Percentiles rank a stretch among this genome's conserved stretches.
These are phyloP conservation scores for Xerocomus cyaneibrunnescens DNA, from an alignment of 1,284 basidiomycete species.

Conservation along the genomic window DNA sequence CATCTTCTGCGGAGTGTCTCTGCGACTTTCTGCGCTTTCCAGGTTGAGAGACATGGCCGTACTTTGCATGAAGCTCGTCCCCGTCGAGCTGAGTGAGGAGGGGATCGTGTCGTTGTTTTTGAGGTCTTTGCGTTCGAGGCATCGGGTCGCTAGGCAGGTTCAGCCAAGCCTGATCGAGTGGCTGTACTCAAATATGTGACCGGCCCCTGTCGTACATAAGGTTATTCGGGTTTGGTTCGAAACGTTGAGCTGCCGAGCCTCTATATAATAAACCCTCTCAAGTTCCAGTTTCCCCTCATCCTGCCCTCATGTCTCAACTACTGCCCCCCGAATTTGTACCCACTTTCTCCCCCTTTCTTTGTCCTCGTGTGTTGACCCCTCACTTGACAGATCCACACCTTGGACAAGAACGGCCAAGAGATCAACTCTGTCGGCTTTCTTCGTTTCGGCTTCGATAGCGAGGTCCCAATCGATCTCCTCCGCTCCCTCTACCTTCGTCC, in stretches of 20 bases:
- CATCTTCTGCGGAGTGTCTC: slow-evolving; percentile 48
- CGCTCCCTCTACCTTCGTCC: slow-evolving; percentile 86
- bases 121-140: slow-evolving; percentile 59
- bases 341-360: not conserved
- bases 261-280: not conserved
- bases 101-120: slow-evolving; percentile 76
- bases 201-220: not conserved
- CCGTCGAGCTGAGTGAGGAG: slow-evolving; percentile 79
- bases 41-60: slow-evolving; percentile 73
- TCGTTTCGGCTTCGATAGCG: slow-evolving; percentile 86
- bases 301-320: slow-evolving; percentile 22
- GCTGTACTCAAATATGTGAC: slow-evolving; percentile 17
- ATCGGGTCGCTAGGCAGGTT: slow-evolving; percentile 42
- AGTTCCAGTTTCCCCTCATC: not conserved
- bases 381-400: slow-evolving; percentile 49
- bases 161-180: no score
- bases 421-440: slow-evolving; percentile 78
- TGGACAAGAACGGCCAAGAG: slow-evolving; percentile 74
- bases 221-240: no score
- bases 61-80: slow-evolving; percentile 73
- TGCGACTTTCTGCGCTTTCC: slow-evolving; percentile 68
- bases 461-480: slow-evolving; percentile 74
- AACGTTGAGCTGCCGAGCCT: not conserved
- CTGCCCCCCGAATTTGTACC: slow-evolving; percentile 23
- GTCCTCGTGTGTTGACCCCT: slow-evolving; percentile 9